phyloP scores from a whole-genome alignment of 1,284 basidiomycete species.

The Cronartium quercuum region DNA sequence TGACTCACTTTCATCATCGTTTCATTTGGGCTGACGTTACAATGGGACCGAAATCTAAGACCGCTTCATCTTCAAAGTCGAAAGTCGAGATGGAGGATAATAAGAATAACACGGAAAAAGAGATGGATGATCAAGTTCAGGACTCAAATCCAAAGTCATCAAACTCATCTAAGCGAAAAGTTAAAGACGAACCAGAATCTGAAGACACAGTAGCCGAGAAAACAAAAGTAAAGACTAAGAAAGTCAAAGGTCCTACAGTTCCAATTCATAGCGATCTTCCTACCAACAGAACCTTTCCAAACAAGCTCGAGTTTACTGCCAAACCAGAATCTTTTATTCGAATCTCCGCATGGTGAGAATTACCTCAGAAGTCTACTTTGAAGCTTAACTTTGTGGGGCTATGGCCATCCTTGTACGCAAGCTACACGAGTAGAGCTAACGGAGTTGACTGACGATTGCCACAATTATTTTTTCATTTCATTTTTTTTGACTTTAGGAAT shows the following conservation, averaged over 20 bases:
- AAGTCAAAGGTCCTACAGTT: conserved; percentile 19
- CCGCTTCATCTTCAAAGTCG: background rate
- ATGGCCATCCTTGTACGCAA: background rate
- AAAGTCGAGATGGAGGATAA: background rate
- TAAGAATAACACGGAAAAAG: background rate
- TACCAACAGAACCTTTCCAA: conserved; percentile 8
- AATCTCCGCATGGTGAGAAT: conserved; percentile 16
- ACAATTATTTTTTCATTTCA: background rate
- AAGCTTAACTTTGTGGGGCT: background rate
- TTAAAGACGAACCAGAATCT: background rate
- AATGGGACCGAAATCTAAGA: background rate
- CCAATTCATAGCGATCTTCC: conserved; percentile 16
- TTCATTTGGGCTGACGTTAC: background rate
- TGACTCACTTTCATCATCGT: too few relatives aligned
- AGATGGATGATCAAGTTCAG: background rate
- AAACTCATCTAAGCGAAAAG: background rate
- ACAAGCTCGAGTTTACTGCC: conserved; percentile 7
- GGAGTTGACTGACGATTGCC: too few relatives aligned
- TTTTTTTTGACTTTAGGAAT: conserved; percentile 6
- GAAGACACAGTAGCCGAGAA: background rate
- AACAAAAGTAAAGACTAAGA: conserved; percentile 6
- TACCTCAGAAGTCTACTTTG: background rate
- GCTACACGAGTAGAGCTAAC: too few relatives aligned
- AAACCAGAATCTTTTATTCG: background rate
- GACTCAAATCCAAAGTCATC: background rate